phyloP scores from a whole-genome alignment of 805 yeast genomes.

The Ogataea neopini region DNA sequence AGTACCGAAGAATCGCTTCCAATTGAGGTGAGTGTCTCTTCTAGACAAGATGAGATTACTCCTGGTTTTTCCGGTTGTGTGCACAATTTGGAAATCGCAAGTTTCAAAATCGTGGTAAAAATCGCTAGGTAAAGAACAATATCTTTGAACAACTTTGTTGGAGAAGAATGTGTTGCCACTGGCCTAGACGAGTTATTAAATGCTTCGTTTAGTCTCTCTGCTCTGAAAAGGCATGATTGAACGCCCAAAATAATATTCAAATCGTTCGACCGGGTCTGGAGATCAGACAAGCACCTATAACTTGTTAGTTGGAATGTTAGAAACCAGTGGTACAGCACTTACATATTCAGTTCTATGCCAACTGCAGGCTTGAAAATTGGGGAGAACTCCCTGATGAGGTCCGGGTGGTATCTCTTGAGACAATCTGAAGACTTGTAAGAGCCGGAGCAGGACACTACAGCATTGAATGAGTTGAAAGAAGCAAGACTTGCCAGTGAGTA shows the following conservation, averaged over 20 bases:
- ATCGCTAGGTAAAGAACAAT: neutral
- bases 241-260: constrained; percentile 15
- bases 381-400: constrained; percentile 14
- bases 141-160: neutral
- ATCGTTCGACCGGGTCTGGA: constrained; percentile 7
- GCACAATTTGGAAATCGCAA: neutral
- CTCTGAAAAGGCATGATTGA: constrained; percentile 20
- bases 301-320: neutral
- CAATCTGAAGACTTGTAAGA: constrained; percentile 19
- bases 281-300: constrained; percentile 17
- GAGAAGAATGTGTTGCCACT: neutral
- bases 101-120: neutral
- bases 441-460: constrained; percentile 16
- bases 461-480: constrained; percentile 4
- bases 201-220: constrained; percentile 15
- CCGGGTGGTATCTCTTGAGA: constrained; percentile 15
- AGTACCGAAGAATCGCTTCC: constrained; percentile 15
- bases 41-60: neutral
- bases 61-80: neutral
- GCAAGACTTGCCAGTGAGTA: constrained; percentile 1
- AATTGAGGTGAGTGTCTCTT: constrained; percentile 3
- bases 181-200: neutral
- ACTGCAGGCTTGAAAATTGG: constrained; percentile 15
- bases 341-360: constrained; percentile 18
- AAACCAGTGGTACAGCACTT: neutral